Evolutionary conservation across 768 basidiomycete genomes (phyloP), one percentile per base, ranked within the genome.

Genomic region (Fibroporia radiculosa): DNA sequence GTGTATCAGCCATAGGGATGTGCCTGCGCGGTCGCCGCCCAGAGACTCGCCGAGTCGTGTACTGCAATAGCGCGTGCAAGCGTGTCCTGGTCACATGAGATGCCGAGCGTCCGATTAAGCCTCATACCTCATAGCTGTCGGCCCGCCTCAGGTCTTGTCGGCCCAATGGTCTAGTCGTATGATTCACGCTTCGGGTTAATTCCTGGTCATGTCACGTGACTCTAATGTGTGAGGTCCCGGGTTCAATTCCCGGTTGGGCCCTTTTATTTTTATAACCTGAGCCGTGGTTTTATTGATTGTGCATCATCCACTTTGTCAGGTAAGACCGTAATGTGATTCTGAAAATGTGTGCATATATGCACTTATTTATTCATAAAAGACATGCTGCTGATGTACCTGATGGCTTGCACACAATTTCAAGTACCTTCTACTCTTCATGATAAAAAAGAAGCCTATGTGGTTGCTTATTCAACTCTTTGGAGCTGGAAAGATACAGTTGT

Each of bases 211-310:
- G 6, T n/a, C 35, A n/a, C 6, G 32, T 11, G 14, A 6, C n/a
- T 22, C 14, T 16, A 34, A 38, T 63, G 62, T 57, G 59, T 58
- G 63, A 64, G 64, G 63, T 63, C 65, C 63, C 62, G 63, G 63
- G 63, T 65, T 66, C 65, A 64, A 65, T 64, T 62, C 65, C 62
- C 62, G 62, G 62, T 60, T 62, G 62, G 58, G 63, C 63, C 65
- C 62, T 41, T 19, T 42, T 20, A 40, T 37, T 35, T 37, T 12
- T 14, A 31, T 31, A 31, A 31, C 29, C 29, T 31, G 29, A 8
- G 29, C 8, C 8, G 8, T 8, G n/a, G 29, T 31, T 31, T 31
- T 31, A n/a, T n/a, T n/a, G n/a, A n/a, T 31, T n/a, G 8, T n/a
- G 29, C n/a, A 31, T 31, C 29, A 31, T n/a, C 29, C 29, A 31